Evolutionary conservation across 306 rosid species (phyloP), one percentile per base, ranked within the genome.

Genomic region (Astragalus membranaceus): DNA sequence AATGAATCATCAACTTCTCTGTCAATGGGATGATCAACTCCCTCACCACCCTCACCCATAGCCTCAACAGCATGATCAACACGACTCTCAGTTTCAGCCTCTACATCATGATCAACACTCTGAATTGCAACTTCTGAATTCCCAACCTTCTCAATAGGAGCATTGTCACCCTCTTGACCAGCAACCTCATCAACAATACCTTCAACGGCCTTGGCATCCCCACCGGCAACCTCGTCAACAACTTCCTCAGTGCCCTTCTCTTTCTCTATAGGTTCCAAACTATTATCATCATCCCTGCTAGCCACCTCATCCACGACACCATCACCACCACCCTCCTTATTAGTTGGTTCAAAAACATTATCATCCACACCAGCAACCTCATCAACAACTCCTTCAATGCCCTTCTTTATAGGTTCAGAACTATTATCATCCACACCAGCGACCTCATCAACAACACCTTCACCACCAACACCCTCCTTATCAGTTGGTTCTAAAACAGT

Each of bases 1-100:
- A 60, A 42, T 0, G 79, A 83, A 73, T 79, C 88, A 59, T 77
- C 87, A 57, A 64, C 15, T 78, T 69, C 96, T 46, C 73, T 78
- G 15, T 77, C 85, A 42, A 47, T 49, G 64, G 12, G 20, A 26
- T n/a, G 3, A 26, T 44, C 67, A n/a, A 43, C 44, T 5, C 6
- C 55, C 41, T 64, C 41, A 1, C 12, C 69, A 64, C 15, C 78
- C 64, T 73, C 82, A 71, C 39, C 64, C 64, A 75, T 12, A 58
- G 48, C 48, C 57, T 74, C 84, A 51, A 47, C 52, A 67, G 13
- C 16, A 29, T n/a, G 10, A n/a, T 65, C 76, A 10, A 46, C 48
- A 17, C 15, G 10, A 29, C 48, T 52, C 47, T 4, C 49, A 62
- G 11, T 64, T 73, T 74, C 68, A 17, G 15, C 75, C 66, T 73